Evolutionary conservation across 2,329 filamentous ascomycete genomes (phyloP).

Genomic region (Bipolaris zeicola): DNA sequence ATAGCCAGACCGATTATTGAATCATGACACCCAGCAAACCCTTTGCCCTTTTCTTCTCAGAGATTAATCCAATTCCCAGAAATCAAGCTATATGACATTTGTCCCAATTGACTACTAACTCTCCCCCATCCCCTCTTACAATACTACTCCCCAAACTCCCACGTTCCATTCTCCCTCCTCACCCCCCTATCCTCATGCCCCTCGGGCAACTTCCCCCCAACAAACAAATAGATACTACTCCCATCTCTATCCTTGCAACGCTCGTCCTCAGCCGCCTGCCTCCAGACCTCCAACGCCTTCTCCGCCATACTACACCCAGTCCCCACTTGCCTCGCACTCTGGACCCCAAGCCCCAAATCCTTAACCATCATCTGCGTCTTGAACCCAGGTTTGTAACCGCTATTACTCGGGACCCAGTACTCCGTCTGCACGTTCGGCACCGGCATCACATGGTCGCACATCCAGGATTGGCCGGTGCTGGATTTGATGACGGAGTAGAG

Average conservation of each 20-base stretch:
- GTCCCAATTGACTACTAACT: too few species aligned
- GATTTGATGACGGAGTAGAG: constrained; percentile 38
- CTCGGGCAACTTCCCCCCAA: constrained; percentile 33
- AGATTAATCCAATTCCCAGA: too few species aligned
- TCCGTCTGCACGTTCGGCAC: constrained; percentile 38
- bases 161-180: constrained; percentile 29
- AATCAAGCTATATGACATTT: not conserved
- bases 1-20: too few species aligned
- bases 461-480: constrained; percentile 42
- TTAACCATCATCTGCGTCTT: constrained; percentile 47
- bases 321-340: constrained; percentile 34
- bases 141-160: constrained; percentile 26
- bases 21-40: too few species aligned
- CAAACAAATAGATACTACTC: constrained; percentile 40
- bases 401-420: constrained; percentile 42
- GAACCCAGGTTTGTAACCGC: constrained; percentile 40
- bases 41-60: too few species aligned
- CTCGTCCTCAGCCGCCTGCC: constrained; percentile 30
- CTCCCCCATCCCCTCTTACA: too few species aligned
- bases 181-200: constrained; percentile 37
- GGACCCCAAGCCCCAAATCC: constrained; percentile 39
- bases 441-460: constrained; percentile 44
- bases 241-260: constrained; percentile 37
- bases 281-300: constrained; percentile 35
- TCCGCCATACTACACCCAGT: constrained; percentile 36